Evolutionary conservation across 768 basidiomycete genomes (phyloP), one percentile per base, ranked within the genome.

Genomic region (Boletus reticulatus): DNA sequence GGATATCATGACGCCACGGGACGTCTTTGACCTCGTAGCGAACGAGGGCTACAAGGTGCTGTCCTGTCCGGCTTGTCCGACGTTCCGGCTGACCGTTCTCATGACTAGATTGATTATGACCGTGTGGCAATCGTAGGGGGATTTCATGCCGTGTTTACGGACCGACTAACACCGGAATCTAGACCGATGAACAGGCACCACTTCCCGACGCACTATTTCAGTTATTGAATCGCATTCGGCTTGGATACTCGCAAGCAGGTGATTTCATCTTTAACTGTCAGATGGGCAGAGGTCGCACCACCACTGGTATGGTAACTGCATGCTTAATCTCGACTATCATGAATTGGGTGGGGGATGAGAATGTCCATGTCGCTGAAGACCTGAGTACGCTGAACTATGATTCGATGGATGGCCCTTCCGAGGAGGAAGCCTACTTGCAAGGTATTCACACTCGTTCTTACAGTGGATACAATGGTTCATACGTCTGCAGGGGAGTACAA

Each of bases 151-250:
- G 14, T 24, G 19, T 41, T 32, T 54, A 46, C 37, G 10, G 14
- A 29, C 9, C 11, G 17, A 53, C 61, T 58, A 22, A 62, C 49
- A n/a, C 48, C 11, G 27, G 57, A 50, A 9, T 59, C n/a, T 61
- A 95, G 92, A 98, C 94, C 9, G 96, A 98, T 63, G 96, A 99
- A 68, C 95, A 96, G 75, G 93, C 95, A 0, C 96, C 96, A 1
- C 78, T 98, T 17, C 97, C 97, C 0, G 89, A 80, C 41, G 92
- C 93, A 6, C 81, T 98, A 19, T 84, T 80, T 20, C 86, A 89
- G 50, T 78, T 99, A 41, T 75, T 96, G 27, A 82, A 85, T 24
- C 84, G 94, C 34, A 81, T 98, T 6, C 80, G 80, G 68, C 65
- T 78, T 55, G 78, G 80, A 52, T 59, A 86, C 43, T 72, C 79